Conservation (phyloP, 768 basidiomycete genomes). For the Boletus barrowsii region DNA sequence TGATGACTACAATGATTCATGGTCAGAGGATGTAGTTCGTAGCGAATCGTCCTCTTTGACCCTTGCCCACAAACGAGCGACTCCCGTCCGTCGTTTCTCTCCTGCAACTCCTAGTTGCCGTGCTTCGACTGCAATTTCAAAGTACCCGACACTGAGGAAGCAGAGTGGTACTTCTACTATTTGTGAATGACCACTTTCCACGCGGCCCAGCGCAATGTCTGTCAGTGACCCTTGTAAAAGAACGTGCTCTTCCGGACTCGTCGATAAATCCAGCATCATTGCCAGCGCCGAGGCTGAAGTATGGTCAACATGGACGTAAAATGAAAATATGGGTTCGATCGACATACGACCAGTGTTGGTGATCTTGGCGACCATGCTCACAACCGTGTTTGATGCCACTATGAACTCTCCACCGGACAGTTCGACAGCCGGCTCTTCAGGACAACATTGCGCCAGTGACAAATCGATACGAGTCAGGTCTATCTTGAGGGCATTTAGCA, state of each 20-base stretch:
- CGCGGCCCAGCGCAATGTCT: constrained; percentile 61
- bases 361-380: constrained; percentile 55
- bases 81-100: constrained; percentile 20
- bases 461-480: constrained; percentile 63
- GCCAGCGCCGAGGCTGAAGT: constrained; percentile 48
- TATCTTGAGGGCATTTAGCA: constrained; percentile 74
- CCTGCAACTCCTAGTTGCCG: constrained; percentile 21
- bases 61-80: constrained; percentile 14
- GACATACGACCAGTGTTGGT: constrained; percentile 67
- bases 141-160: constrained; percentile 70
- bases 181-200: constrained; percentile 52
- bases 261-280: constrained; percentile 50
- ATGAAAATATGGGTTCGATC: neutral
- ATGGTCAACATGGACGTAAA: constrained; percentile 7
- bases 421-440: constrained; percentile 16
- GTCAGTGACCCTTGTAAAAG: constrained; percentile 65
- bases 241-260: constrained; percentile 62
- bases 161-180: constrained; percentile 58
- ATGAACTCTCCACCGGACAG: constrained; percentile 40
- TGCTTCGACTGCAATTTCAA: constrained; percentile 44
- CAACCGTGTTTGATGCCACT: constrained; percentile 58
- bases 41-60: constrained; percentile 12
- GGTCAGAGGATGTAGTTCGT: neutral
- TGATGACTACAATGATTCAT: neutral
- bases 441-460: constrained; percentile 39